Percentiles rank a stretch among this genome's conserved stretches.
These are phyloP conservation scores for Camelina laxa DNA, from an alignment of 345 rosid genomes.

Conservation along the genomic window DNA sequence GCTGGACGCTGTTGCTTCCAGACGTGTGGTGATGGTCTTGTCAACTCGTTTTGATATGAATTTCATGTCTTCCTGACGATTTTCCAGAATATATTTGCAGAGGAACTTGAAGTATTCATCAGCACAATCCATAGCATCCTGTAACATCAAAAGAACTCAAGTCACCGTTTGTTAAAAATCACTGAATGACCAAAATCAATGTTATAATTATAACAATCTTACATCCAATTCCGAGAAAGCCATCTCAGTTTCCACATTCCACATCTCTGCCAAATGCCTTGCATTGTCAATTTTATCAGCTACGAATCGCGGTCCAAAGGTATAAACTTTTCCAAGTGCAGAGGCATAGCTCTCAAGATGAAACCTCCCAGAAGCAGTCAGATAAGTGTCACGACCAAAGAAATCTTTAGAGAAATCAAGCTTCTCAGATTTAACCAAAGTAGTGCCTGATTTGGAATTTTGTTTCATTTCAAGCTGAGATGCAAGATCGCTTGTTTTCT, in stretches of 20 bases:
- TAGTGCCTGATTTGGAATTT: conserved; percentile 44
- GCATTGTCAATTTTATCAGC: conserved; percentile 62
- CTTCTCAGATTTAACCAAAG: conserved; percentile 47
- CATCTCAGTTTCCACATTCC: conserved; percentile 82
- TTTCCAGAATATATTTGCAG: conserved; percentile 72
- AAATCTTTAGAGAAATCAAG: conserved; percentile 53
- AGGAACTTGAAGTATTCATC: conserved; percentile 72
- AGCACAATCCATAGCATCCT: conserved; percentile 88
- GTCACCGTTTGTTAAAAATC: not conserved
- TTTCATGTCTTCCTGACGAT: conserved; percentile 66
- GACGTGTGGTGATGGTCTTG: conserved; percentile 53
- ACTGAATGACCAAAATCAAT: not conserved
- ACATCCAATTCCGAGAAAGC: conserved; percentile 86
- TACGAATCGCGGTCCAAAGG: conserved; percentile 79
- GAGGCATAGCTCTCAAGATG: conserved; percentile 92
- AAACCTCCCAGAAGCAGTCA: conserved; percentile 75
- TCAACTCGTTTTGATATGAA: conserved; percentile 70
- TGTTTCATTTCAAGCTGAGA: conserved; percentile 65
- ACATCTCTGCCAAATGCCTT: conserved; percentile 71
- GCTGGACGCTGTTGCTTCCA: conserved; percentile 51
- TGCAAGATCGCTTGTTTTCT: conserved; percentile 69
- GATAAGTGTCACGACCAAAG: conserved; percentile 60
- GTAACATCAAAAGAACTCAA: conserved; percentile 36
- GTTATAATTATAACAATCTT: conserved; percentile 21
- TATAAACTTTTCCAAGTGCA: conserved; percentile 88